Percentiles rank a stretch among this genome's conserved stretches.
phyloP scores from a whole-genome alignment of 225 moss, liverwort and hornwort genomes.

The Pseudisothecium myosuroides region DNA sequence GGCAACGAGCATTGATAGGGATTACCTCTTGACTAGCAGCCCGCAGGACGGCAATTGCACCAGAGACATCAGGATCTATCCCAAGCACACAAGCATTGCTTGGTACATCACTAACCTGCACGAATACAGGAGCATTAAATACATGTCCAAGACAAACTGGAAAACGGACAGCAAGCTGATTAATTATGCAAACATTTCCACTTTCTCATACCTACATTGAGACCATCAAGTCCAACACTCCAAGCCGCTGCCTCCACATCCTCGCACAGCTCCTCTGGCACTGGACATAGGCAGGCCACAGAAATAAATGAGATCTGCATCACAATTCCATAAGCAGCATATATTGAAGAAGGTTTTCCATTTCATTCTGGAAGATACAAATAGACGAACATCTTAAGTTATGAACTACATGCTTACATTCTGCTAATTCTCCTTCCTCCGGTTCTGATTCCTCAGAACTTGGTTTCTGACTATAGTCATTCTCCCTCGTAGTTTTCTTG shows the following conservation, averaged over 20 bases:
- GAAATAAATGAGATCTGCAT: not conserved
- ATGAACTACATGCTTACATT: constrained; percentile 6
- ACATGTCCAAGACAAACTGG: not conserved
- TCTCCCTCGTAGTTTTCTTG: not conserved
- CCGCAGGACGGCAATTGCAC: constrained; percentile 82
- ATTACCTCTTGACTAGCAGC: constrained; percentile 53
- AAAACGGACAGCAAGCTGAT: not conserved
- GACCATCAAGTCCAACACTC: constrained; percentile 29
- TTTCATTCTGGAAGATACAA: not conserved
- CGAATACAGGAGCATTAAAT: not conserved
- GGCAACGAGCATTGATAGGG: not conserved
- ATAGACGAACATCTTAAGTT: not conserved
- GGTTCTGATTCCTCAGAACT: not conserved
- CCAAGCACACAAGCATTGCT: constrained; percentile 54
- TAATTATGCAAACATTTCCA: not conserved
- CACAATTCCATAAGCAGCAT: not conserved
- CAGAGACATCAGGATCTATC: constrained; percentile 90
- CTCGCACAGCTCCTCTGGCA: constrained; percentile 15
- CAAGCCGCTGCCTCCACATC: constrained; percentile 25
- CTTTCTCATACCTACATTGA: constrained; percentile 39
- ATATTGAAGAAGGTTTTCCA: not conserved
- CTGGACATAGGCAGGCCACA: not conserved
- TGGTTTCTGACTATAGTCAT: not conserved
- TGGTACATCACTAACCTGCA: constrained; percentile 19
- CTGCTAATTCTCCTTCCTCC: constrained; percentile 11